Evolutionary conservation across 2,329 filamentous ascomycete species (phyloP).

Genomic region (Diaporthe sp.): DNA sequence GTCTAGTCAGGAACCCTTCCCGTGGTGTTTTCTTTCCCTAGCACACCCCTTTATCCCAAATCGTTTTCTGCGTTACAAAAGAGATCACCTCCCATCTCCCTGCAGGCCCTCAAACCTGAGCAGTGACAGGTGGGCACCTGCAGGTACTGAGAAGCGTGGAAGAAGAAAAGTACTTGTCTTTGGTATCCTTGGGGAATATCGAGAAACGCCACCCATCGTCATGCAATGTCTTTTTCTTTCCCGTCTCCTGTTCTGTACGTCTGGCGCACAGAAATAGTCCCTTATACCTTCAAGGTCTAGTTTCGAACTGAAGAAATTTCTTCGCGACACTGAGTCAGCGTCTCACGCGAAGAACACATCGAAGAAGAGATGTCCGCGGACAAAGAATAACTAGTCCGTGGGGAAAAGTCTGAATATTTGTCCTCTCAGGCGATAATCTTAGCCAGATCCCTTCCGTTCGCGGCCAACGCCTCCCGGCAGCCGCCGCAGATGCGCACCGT

Average conservation of each 20-base stretch:
- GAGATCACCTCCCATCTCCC: not conserved
- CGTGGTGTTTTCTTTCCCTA: not conserved
- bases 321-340: not conserved
- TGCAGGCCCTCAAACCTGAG: not conserved
- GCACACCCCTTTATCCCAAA: not conserved
- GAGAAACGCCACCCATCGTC: slow-evolving; percentile 16
- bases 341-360: not conserved
- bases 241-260: not conserved
- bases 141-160: not conserved
- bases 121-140: too few relatives aligned
- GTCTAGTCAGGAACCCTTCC: slow-evolving; percentile 4
- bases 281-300: slow-evolving; percentile 24
- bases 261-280: not conserved
- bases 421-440: slow-evolving; percentile 51
- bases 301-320: slow-evolving; percentile 16
- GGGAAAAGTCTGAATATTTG: not conserved
- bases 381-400: not conserved
- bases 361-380: not conserved
- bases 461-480: slow-evolving; percentile 60
- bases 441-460: slow-evolving; percentile 59
- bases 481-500: slow-evolving; percentile 65
- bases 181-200: slow-evolving; percentile 33
- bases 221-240: slow-evolving; percentile 16
- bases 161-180: slow-evolving; percentile 20
- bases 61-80: slow-evolving; percentile 16